phyloP scores from a whole-genome alignment of 106 monocot genomes.

The Dactylorhiza incarnata region DNA sequence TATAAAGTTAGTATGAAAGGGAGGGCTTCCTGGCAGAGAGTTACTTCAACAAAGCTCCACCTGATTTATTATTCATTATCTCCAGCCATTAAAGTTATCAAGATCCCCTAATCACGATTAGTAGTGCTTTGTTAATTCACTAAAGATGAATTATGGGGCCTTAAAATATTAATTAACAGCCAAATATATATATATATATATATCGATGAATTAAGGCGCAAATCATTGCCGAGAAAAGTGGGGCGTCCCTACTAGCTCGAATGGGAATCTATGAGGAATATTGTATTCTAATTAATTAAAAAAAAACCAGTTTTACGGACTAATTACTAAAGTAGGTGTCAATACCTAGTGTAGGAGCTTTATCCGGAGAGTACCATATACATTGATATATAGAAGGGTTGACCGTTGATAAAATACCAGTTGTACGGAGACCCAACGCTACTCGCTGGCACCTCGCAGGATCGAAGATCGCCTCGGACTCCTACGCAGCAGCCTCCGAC shows the following conservation, averaged over 20 bases:
- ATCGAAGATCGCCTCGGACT: no score
- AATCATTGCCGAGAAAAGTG: background rate
- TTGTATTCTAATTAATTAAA: no score
- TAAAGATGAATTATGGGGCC: background rate
- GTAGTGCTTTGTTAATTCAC: background rate
- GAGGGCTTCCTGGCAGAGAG: background rate
- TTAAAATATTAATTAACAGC: background rate
- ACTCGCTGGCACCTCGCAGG: no score
- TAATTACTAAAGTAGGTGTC: no score
- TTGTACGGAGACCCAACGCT: no score
- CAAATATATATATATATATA: background rate
- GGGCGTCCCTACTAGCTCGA: background rate
- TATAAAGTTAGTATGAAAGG: background rate
- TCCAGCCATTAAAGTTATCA: background rate
- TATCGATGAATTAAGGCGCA: background rate
- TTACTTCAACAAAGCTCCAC: background rate
- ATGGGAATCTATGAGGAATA: background rate
- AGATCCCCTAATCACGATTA: constrained; percentile 1
- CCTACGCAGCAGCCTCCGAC: no score
- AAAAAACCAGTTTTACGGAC: no score
- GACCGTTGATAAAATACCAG: no score
- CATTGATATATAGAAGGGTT: no score
- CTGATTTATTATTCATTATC: background rate
- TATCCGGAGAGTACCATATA: no score
- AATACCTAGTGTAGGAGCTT: no score